Percentiles rank a stretch among this genome's conserved stretches.
These are phyloP conservation scores for Penicillium sp. DNA, from an alignment of 2,329 filamentous ascomycete genomes.

Conservation along the genomic window DNA sequence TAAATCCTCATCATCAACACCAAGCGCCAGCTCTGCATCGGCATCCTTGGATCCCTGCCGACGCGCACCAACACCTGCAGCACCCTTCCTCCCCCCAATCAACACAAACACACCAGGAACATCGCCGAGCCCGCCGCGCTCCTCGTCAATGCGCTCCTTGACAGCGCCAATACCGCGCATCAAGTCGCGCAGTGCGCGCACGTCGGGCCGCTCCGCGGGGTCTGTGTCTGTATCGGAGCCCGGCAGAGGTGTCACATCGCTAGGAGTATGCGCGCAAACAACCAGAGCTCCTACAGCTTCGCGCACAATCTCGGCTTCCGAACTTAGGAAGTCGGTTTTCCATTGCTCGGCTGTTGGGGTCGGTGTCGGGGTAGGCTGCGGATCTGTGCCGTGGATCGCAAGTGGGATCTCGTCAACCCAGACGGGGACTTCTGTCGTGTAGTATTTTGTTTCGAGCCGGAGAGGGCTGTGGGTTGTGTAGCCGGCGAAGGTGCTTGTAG, in stretches of 20 bases:
- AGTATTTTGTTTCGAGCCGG: conserved; percentile 43
- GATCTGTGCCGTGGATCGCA: neutral
- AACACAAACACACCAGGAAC: conserved; percentile 40
- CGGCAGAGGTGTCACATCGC: neutral
- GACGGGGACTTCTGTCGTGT: conserved; percentile 43
- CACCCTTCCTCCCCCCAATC: conserved; percentile 19
- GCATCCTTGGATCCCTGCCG: conserved; percentile 11
- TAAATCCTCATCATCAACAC: conserved; percentile 10
- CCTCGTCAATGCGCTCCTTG: conserved; percentile 41
- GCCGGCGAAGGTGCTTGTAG: conserved; percentile 40
- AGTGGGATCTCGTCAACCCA: conserved; percentile 48
- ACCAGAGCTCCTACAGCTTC: conserved; percentile 46
- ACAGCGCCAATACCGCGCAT: conserved; percentile 39
- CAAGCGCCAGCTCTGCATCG: conserved; percentile 10
- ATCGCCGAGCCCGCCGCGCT: conserved; percentile 39
- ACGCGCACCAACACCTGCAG: neutral
- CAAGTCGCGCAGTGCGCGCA: conserved; percentile 30
- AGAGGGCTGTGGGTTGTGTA: conserved; percentile 47
- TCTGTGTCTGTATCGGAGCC: neutral
- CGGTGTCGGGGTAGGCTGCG: conserved; percentile 6
- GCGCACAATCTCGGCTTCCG: conserved; percentile 43
- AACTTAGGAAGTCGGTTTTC: conserved; percentile 41
- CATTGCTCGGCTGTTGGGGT: conserved; percentile 29
- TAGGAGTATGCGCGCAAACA: conserved; percentile 35
- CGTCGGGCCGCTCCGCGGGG: conserved; percentile 17